These are phyloP conservation scores for Diplosphaera chodatii DNA, from an alignment of 139 green algal species.

Conservation along the genomic window DNA sequence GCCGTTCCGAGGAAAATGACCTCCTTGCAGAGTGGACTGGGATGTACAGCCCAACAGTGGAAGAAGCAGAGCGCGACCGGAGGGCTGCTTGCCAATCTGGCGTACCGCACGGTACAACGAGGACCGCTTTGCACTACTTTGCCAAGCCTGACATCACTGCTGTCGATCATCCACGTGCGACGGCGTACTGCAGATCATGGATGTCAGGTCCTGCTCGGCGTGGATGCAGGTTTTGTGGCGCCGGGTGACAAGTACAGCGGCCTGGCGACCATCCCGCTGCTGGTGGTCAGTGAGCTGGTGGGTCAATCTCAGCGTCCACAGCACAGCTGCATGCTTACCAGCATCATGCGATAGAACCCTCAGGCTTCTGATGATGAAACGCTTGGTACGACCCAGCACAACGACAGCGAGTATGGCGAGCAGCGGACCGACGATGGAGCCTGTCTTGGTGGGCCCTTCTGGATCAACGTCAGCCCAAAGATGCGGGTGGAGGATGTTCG, in stretches of 20 bases:
- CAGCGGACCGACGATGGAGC: constrained; percentile 37
- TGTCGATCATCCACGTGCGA: no score
- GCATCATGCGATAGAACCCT: not conserved
- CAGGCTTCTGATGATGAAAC: not conserved
- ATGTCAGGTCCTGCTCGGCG: not conserved
- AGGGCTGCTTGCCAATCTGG: constrained; percentile 58
- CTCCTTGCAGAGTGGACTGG: constrained; percentile 78
- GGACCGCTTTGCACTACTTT: no score
- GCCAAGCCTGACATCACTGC: no score
- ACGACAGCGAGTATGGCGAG: constrained; percentile 68
- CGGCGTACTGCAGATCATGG: not conserved
- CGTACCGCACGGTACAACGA: constrained; percentile 82
- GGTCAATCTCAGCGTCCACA: no score
- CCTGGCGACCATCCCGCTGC: constrained; percentile 56
- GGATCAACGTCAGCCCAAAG: constrained; percentile 52
- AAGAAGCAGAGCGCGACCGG: constrained; percentile 75
- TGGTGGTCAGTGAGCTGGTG: constrained; percentile 64
- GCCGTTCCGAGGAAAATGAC: no score
- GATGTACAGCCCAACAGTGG: constrained; percentile 75
- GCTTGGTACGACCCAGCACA: constrained; percentile 43
- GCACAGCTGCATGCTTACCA: no score
- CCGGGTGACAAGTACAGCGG: constrained; percentile 54
- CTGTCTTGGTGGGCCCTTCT: constrained; percentile 79
- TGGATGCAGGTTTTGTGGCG: constrained; percentile 54
- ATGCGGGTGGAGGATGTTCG: constrained; percentile 78